phyloP scores from a whole-genome alignment of 1,139 yeast species.

The Arxiozyma heterogenica region DNA sequence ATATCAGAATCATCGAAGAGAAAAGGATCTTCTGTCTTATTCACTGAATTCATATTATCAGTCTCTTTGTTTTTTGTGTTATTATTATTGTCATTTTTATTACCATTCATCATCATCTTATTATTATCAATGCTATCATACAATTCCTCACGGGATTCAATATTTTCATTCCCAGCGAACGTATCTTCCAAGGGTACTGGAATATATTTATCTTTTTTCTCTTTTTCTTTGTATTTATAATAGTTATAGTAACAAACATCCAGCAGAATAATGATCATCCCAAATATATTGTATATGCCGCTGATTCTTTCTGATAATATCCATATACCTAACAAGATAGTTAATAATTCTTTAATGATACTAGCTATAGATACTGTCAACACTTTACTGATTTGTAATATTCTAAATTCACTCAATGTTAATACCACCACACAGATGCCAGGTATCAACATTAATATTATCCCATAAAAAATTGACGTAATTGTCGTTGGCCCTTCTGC shows the following conservation, averaged over 20 bases:
- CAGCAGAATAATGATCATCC: slow-evolving; percentile 61
- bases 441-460: slow-evolving; percentile 59
- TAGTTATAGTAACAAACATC: slow-evolving; percentile 80
- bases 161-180: neutral
- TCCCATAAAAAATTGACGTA: slow-evolving; percentile 34
- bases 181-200: neutral
- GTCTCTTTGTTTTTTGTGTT: neutral
- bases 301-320: slow-evolving; percentile 70
- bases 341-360: slow-evolving; percentile 79
- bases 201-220: slow-evolving; percentile 1
- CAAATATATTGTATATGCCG: slow-evolving; percentile 54
- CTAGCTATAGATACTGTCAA: slow-evolving; percentile 86
- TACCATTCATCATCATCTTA: neutral
- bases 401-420: slow-evolving; percentile 82
- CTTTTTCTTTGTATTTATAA: slow-evolving; percentile 39
- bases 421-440: slow-evolving; percentile 82
- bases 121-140: neutral
- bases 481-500: slow-evolving; percentile 3
- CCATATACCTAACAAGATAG: slow-evolving; percentile 61
- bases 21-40: neutral
- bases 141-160: neutral
- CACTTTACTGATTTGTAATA: slow-evolving; percentile 74
- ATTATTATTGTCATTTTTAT: neutral
- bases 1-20: neutral
- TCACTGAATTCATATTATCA: neutral